Percentiles rank a stretch among this genome's conserved stretches.
These are phyloP conservation scores for Tetracladium setigerum DNA, from an alignment of 495 filamentous ascomycete genomes.

Conservation along the genomic window DNA sequence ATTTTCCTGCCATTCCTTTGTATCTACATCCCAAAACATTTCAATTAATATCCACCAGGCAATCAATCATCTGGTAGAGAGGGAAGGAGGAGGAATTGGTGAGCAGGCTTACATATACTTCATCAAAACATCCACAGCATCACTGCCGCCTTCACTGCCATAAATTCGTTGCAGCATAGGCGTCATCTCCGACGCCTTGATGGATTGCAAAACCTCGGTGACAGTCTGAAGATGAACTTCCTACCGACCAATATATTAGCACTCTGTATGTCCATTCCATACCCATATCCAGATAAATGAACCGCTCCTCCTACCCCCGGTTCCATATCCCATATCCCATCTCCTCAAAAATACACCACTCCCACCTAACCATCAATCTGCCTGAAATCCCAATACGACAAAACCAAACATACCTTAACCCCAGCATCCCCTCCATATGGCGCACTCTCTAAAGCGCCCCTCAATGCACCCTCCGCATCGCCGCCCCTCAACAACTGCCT, in stretches of 20 bases:
- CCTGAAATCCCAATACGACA: background rate
- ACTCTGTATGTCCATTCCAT: background rate
- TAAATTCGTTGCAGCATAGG: constrained; percentile 74
- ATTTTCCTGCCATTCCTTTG: constrained; percentile 68
- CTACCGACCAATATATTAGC: constrained; percentile 25
- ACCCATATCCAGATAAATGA: background rate
- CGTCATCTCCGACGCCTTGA: constrained; percentile 85
- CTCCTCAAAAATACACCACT: background rate
- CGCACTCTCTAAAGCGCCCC: constrained; percentile 67
- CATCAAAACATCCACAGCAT: constrained; percentile 65
- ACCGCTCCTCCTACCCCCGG: background rate
- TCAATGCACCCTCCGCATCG: constrained; percentile 76
- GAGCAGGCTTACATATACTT: constrained; percentile 56
- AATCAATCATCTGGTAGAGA: background rate
- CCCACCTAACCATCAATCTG: too few species aligned
- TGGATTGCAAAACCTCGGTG: constrained; percentile 81
- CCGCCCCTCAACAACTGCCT: constrained; percentile 78
- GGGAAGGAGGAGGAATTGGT: background rate
- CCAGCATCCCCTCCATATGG: constrained; percentile 47
- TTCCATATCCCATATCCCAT: too few species aligned
- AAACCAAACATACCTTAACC: constrained; percentile 52
- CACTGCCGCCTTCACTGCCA: constrained; percentile 58
- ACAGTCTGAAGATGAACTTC: constrained; percentile 76
- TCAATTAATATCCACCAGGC: too few species aligned
- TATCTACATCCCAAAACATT: constrained; percentile 40